Evolutionary conservation across 768 basidiomycete species (phyloP), one percentile per base, ranked within the genome.

Genomic region (Cystobasidiopsis lactophilus): DNA sequence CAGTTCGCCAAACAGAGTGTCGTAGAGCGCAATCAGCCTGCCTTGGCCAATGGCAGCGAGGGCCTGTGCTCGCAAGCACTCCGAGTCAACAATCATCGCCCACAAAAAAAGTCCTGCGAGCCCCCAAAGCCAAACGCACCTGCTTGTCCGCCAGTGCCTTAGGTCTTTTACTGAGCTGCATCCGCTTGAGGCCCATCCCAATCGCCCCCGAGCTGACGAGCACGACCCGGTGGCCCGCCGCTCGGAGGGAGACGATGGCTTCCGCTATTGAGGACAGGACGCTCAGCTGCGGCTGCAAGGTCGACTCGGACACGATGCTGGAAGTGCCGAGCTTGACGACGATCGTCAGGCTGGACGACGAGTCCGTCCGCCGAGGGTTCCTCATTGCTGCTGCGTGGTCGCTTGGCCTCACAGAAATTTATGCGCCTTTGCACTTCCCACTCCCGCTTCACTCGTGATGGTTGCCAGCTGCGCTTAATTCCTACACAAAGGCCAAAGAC

Each of bases 181-280:
- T 96, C 38, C 88, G 74, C 65, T 86, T 80, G 55, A 96, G 66
- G 0, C 93, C 93, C 18, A 96, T 85, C 0, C 80, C 93, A 54
- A 96, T 95, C n/a, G 93, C 93, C 1, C 93, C 93, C 21, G 88
- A 93, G 61, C 82, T 86, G 54, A 93, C 86, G 11, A 98, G 76
- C 3, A 96, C 84, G 51, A 96, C 84, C 62, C 86, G 82, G 69
- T 98, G 91, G 0, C 91, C 91, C 40, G 79, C 70, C 4, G 71
- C 69, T 44, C 79, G 76, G 16, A 98, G 74, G 31, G 76, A 68
- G 16, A 85, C 73, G 14, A 86, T 85, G 0, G 85, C 85, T 67
- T 98, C 91, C 30, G 89, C 88, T 41, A 96, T 73, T 0, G 84
- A 77, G 0, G 91, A 93, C 27, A 98, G 74, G 2, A 82, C 83